These are phyloP conservation scores for Scedosporium dehoogii DNA, from an alignment of 2,329 filamentous ascomycete genomes.

Conservation along the genomic window DNA sequence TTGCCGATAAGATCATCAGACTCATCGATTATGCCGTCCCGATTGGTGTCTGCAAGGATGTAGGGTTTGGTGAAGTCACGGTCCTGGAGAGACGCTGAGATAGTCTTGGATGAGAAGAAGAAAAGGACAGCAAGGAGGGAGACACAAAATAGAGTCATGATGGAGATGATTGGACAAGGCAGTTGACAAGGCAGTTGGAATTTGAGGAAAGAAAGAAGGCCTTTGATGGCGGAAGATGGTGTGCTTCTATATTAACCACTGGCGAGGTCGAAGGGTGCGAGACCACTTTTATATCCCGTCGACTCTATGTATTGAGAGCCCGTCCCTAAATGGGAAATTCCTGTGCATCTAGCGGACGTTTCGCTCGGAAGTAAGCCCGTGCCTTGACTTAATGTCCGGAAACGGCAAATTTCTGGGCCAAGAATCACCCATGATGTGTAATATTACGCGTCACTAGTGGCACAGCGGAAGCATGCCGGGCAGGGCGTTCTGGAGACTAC, in stretches of 20 bases:
- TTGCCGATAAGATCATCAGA: constrained; percentile 19
- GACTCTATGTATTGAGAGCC: not conserved
- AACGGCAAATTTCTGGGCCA: not conserved
- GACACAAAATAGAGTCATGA: not conserved
- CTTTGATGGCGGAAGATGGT: too few species aligned
- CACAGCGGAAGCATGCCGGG: too few species aligned
- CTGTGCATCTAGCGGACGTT: not conserved
- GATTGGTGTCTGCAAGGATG: constrained; percentile 25
- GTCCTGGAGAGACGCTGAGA: not conserved
- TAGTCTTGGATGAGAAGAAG: not conserved
- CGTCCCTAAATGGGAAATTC: not conserved
- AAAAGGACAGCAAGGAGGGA: not conserved
- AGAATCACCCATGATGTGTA: not conserved
- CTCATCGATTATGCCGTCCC: constrained; percentile 22
- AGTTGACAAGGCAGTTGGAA: too few species aligned
- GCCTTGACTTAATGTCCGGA: not conserved
- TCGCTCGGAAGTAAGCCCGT: not conserved
- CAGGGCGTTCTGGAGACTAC: too few species aligned
- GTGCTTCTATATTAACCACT: too few species aligned
- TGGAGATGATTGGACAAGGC: too few species aligned
- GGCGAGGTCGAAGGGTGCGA: too few species aligned
- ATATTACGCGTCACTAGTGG: too few species aligned
- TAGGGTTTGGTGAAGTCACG: constrained; percentile 2
- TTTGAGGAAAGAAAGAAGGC: too few species aligned
- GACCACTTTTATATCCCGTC: too few species aligned